Conservation (phyloP, 768 basidiomycete species). For the Rhizopogon vinicolor region DNA sequence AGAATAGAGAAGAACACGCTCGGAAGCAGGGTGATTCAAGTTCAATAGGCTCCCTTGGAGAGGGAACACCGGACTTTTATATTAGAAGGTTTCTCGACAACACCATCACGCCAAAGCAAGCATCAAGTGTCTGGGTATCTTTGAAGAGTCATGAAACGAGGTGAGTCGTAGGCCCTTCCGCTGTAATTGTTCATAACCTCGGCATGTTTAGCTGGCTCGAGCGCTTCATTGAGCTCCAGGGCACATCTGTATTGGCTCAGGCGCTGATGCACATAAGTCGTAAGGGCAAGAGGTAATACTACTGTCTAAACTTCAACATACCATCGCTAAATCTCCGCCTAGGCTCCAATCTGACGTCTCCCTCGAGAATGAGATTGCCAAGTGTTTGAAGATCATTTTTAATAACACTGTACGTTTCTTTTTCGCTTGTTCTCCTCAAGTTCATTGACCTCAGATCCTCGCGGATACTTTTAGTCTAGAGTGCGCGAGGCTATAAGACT, state of each 20-base stretch:
- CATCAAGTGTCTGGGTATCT: constrained; percentile 68
- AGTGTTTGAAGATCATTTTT: constrained; percentile 80
- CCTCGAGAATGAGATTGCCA: constrained; percentile 85
- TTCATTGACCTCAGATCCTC: constrained; percentile 3
- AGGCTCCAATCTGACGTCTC: constrained; percentile 46
- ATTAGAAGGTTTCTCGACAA: constrained; percentile 86
- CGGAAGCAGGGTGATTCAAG: constrained; percentile 58
- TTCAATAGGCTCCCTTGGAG: constrained; percentile 45
- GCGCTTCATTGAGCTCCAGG: constrained; percentile 69
- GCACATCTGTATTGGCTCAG: constrained; percentile 82
- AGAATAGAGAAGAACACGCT: constrained; percentile 56
- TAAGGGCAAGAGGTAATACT: constrained; percentile 59
- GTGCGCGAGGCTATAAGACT: constrained; percentile 72
- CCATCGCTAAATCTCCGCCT: constrained; percentile 5
- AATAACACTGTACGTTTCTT: constrained; percentile 50
- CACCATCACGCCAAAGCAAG: constrained; percentile 79
- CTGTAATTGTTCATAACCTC: constrained; percentile 12
- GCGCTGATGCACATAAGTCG: constrained; percentile 71
- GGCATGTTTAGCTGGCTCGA: constrained; percentile 64
- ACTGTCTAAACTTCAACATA: not conserved
- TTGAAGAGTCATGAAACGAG: constrained; percentile 76
- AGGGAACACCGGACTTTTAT: constrained; percentile 89
- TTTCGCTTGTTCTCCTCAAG: not conserved
- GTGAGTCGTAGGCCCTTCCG: constrained; percentile 36
- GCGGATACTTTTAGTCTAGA: constrained; percentile 42